phyloP scores from a whole-genome alignment of 352 stramenopile genomes.

The Phytophthora macrochlamydospora region DNA sequence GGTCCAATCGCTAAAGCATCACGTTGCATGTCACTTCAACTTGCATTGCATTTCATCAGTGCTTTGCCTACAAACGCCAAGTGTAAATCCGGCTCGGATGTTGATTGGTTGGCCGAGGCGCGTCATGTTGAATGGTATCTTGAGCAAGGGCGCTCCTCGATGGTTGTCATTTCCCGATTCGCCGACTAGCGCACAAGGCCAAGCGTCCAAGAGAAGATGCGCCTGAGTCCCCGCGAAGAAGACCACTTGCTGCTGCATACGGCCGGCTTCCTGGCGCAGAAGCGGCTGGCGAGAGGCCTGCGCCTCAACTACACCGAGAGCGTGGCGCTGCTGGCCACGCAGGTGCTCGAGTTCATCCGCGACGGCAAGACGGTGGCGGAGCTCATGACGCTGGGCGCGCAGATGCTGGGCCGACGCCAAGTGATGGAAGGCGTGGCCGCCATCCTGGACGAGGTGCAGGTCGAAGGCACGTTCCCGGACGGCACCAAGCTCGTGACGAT shows the following conservation, averaged over 20 bases:
- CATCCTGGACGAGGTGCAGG: constrained; percentile 94
- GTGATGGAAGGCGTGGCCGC: constrained; percentile 92
- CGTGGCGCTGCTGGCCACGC: constrained; percentile 92
- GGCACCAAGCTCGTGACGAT: constrained; percentile 98
- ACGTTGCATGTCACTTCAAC: constrained; percentile 24
- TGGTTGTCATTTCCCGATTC: constrained; percentile 26
- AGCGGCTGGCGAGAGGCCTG: constrained; percentile 91
- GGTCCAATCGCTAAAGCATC: constrained; percentile 6
- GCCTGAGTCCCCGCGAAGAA: constrained; percentile 70
- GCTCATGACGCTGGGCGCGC: constrained; percentile 88
- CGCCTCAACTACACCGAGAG: constrained; percentile 95
- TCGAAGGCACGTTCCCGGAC: constrained; percentile 98
- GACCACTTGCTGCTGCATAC: constrained; percentile 84
- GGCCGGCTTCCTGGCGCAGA: constrained; percentile 93
- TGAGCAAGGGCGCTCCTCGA: too few species aligned
- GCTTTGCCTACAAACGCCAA: neutral
- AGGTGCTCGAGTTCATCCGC: constrained; percentile 95
- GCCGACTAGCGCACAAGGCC: too few species aligned
- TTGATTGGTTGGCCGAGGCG: too few species aligned
- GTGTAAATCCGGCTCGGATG: too few species aligned
- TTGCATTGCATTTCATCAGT: constrained; percentile 11
- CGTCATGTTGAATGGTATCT: too few species aligned
- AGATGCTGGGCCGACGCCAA: constrained; percentile 89
- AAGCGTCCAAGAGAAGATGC: constrained; percentile 32
- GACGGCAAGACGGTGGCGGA: constrained; percentile 89